Percentiles rank a stretch among this genome's conserved stretches.
These are phyloP conservation scores for Perilla frutescens DNA, from an alignment of 257 asterid genomes.

Conservation along the genomic window DNA sequence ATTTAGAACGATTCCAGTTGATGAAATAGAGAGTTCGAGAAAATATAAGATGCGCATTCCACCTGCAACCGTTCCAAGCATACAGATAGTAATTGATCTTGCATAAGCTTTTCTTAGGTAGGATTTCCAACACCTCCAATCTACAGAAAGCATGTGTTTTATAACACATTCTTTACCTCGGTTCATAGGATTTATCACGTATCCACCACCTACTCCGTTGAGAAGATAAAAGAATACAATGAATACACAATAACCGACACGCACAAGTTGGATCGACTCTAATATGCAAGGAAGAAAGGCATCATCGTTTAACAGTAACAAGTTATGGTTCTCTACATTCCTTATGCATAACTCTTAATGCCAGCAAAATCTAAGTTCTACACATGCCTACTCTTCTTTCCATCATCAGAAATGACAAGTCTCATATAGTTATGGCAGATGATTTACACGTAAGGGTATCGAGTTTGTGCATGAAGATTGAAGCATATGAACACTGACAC, in stretches of 20 bases:
- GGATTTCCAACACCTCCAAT: constrained; percentile 89
- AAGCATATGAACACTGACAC: neutral
- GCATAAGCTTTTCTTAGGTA: constrained; percentile 62
- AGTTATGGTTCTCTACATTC: too few species aligned
- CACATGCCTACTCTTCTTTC: neutral
- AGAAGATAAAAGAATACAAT: constrained; percentile 9
- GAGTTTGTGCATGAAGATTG: neutral
- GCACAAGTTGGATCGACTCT: constrained; percentile 6
- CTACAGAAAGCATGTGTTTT: constrained; percentile 85
- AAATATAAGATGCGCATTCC: constrained; percentile 10
- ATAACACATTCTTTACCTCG: constrained; percentile 76
- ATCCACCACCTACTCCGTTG: constrained; percentile 78
- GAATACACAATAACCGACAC: constrained; percentile 11
- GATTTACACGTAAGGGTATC: too few species aligned
- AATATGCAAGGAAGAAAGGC: constrained; percentile 3
- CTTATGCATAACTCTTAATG: too few species aligned
- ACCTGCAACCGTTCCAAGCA: constrained; percentile 92
- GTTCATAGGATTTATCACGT: constrained; percentile 69
- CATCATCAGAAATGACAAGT: neutral
- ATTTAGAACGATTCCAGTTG: neutral
- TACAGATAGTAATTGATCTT: constrained; percentile 73
- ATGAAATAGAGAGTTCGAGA: neutral
- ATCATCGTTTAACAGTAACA: neutral
- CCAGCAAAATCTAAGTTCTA: too few species aligned
- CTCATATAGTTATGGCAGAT: neutral